Base-by-base conservation (phyloP, 2,329 filamentous ascomycete genomes). In the Atkinsonella texensis region DNA sequence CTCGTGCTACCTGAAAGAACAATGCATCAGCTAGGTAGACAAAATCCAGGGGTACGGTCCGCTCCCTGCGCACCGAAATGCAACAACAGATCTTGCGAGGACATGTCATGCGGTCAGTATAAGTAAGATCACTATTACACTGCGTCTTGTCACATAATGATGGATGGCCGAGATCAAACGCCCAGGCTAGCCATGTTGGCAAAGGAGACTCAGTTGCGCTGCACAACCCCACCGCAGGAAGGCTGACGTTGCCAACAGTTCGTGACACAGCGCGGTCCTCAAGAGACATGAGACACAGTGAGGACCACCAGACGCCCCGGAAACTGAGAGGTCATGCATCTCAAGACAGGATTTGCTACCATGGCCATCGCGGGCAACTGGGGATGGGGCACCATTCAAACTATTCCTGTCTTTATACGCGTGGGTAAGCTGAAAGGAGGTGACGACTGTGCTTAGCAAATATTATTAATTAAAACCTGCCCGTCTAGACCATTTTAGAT, bases 111-210 rank as follows among this genome's bases (percentile, higher is more conserved):
- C 50, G 46, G 41, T 28, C 46, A 40, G 18, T n/a, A 43, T 13
- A 20, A 44, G 40, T 7, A n/a, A 32, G 46, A 48, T 48, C 31
- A 35, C n/a, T 20, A 52, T 48, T 40, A 39, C 50, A 49, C 50
- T 39, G 23, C 46, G 42, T 52, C 3, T 20, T 32, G 46, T 32
- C 23, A 28, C 46, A 35, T 35, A 11, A 33, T 8, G 17, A 31
- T 33, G 45, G 9, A 46, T 40, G 43, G 32, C 20, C n/a, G 17
- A 28, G 18, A 40, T 46, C 41, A 35, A 33, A 7, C 38, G 10
- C 23, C 33, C 28, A 20, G 35, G 20, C 35, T n/a, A 39, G 33
- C 17, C 38, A 48, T 40, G 46, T 18, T 41, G 46, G 38, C 13
- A 8, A 18, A 18, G 41, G n/a, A 38, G 38, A 32, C 28, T 7